Evolutionary conservation across 2,329 filamentous ascomycete species (phyloP), one percentile per base, ranked within the genome.

Genomic region (Coniochaeta hoffmannii): DNA sequence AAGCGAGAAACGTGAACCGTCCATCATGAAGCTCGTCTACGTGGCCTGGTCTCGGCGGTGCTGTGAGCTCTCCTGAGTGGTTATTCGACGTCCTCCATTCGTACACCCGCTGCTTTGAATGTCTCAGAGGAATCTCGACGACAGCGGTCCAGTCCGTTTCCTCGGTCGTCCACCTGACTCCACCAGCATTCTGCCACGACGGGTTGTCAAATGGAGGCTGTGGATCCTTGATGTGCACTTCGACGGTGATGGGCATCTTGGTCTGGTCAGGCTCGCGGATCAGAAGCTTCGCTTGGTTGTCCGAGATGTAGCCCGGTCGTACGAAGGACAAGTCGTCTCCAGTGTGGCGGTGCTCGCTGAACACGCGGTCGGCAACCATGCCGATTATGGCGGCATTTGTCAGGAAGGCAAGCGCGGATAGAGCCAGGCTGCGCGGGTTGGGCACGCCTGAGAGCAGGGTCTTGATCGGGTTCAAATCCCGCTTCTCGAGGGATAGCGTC

Each of bases 51-150:
- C 78, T 81, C 1, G 93, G 90, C 1, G 91, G 87, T 0, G 90
- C 86, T 3, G 81, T 82, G 64, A 99, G 96, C 60, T 84, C 84
- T 50, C 94, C 94, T 0, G 84, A 85, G 64, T 93, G 87, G 66
- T 94, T 92, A 67, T 94, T 95, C 0, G 91, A 96, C 1, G 92
- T 85, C 8, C 80, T 79, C 78, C 94, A 99, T 63, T 90, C 85
- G 66, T 97, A 99, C 1, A 77, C 75, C 3, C 85, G 88, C 62
- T 90, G 87, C 11, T 89, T 81, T 9, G 80, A 77, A 59, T 92
- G 77, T 26, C 68, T 72, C 14, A 88, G 73, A 0, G 81, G 79
- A 35, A 97, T 76, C 0, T 76, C 82, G 12, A 97, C 71, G 0
- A 85, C 79, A 5, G 82, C 78, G 0, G 93, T 97, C 65, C 85